phyloP scores from a whole-genome alignment of 2,329 filamentous ascomycete species.

The Trichophyton simii region DNA sequence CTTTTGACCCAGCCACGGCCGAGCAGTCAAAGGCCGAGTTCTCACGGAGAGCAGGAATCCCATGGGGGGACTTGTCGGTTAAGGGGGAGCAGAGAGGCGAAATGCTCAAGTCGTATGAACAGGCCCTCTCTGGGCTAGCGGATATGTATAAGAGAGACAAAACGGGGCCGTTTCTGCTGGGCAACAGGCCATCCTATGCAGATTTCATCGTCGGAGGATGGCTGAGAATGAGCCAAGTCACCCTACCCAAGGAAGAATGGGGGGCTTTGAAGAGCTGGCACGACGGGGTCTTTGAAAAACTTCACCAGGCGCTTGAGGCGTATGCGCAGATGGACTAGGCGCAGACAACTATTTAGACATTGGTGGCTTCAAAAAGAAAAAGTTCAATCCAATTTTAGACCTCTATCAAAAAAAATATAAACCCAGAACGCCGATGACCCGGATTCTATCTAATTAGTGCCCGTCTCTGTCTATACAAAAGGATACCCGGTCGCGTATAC shows the following conservation, averaged over 20 bases:
- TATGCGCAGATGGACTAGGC: slow-evolving; percentile 24
- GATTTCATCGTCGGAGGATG: slow-evolving; percentile 48
- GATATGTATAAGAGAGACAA: slow-evolving; percentile 30
- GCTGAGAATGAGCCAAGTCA: slow-evolving; percentile 33
- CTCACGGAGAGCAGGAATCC: slow-evolving; percentile 34
- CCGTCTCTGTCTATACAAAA: background rate
- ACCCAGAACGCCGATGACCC: background rate
- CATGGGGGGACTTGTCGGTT: slow-evolving; percentile 31
- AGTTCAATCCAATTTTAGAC: background rate
- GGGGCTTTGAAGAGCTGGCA: slow-evolving; percentile 6
- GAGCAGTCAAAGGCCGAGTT: slow-evolving; percentile 38
- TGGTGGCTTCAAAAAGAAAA: background rate
- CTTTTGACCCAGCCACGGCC: slow-evolving; percentile 40
- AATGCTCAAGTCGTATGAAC: slow-evolving; percentile 30
- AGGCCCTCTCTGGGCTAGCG: slow-evolving; percentile 32
- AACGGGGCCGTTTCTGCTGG: slow-evolving; percentile 40
- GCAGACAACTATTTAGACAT: background rate
- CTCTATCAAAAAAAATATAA: background rate
- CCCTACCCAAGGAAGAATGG: slow-evolving; percentile 1
- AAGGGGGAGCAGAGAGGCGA: slow-evolving; percentile 30
- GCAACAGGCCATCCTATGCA: slow-evolving; percentile 37
- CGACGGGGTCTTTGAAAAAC: slow-evolving; percentile 11
- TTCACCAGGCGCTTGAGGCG: slow-evolving; percentile 37
- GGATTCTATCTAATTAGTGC: background rate
- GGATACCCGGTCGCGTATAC: background rate